Base-by-base conservation (phyloP, 257 asterid species). In the Fraxinus quadrangulata region DNA sequence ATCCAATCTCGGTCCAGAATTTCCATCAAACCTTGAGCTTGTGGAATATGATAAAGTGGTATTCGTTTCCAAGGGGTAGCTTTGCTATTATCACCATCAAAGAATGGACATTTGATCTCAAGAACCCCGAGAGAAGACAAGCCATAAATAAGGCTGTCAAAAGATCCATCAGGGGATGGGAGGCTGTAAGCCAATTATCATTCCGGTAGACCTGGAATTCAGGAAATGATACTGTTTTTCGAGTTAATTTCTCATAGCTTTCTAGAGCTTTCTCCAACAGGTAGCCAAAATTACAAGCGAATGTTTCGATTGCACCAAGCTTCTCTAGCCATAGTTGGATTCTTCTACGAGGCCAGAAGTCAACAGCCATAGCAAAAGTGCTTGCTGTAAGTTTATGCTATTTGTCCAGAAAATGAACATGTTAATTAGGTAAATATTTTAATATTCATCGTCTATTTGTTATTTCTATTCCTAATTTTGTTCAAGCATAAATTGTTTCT, bases 21-120 rank as follows among this genome's bases (percentile, higher is more conserved):
- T 82, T 91, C 97, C 98, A 94, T 89, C 85, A 92, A 83, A 61
- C 97, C 98, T 77, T 91, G 97, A 78, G 96, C 97, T 72, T 94
- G 54, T 30, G 97, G 98, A 76, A 92, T 83, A 76, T 86, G 91
- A 83, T 88, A 82, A 72, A 90, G 56, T 0, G 94, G 97, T 14
- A 30, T 30, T 30, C 33, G 33, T 30, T 82, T 88, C 93, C 94
- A 90, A 2, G 97, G 97, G 17, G 1, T 37, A 66, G 88, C 90
- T 21, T 10, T 73, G 67, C 76, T 77, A 90, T 63, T 88, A 59
- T 89, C 90, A 3, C 94, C 92, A 36, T 83, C 78, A 63, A 90
- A 89, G 76, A 9, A 92, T 1, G 97, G 98, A 71, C 97, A 92
- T 36, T 94, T 91, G 36, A 94, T 86, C 82, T 92, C 98, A 76